phyloP scores from a whole-genome alignment of 148 eudicot genomes.

The Cornus kousa region DNA sequence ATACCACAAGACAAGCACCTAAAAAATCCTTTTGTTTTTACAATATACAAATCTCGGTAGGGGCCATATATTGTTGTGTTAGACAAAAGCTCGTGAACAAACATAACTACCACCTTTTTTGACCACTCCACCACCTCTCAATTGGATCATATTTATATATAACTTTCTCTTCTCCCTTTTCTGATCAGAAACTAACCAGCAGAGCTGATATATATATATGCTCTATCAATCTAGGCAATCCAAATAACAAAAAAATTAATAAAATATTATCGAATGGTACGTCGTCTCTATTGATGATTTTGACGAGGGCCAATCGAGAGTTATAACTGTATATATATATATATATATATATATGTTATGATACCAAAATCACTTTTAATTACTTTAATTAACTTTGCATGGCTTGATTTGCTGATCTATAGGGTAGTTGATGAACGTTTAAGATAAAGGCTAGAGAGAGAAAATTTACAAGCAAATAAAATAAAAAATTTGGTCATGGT shows the following conservation, averaged over 20 bases:
- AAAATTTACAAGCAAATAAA: no score
- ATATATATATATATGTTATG: background rate
- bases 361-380: background rate
- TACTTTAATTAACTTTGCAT: background rate
- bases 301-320: background rate
- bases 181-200: background rate
- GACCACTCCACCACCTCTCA: slow-evolving; percentile 19
- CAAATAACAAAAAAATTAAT: background rate
- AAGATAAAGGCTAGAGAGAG: slow-evolving; percentile 4
- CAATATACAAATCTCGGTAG: background rate
- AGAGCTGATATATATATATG: background rate
- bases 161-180: background rate
- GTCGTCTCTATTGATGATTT: background rate
- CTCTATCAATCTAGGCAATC: background rate
- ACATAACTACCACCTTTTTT: slow-evolving; percentile 18
- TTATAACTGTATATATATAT: background rate
- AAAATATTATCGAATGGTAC: background rate
- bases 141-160: background rate
- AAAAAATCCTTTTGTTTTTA: background rate
- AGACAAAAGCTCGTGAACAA: slow-evolving; percentile 12
- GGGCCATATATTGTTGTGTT: background rate
- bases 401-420: background rate
- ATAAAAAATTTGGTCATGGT: background rate
- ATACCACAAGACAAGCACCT: background rate
- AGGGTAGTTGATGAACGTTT: background rate